These are phyloP conservation scores for Fraxinus albicans DNA, from an alignment of 305 asterid species.

Conservation along the genomic window DNA sequence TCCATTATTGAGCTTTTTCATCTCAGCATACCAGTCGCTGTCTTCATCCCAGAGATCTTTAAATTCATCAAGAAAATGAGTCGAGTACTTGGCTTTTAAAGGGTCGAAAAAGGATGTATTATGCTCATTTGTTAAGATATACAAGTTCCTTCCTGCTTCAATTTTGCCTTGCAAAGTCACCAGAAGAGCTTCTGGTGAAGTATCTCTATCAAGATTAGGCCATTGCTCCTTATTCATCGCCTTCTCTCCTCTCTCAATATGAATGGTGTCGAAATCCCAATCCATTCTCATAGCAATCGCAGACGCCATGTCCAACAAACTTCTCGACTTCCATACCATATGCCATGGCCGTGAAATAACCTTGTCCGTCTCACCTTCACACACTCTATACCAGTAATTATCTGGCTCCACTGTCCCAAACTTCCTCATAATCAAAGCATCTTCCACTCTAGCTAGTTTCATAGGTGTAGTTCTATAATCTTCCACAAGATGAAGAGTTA, in stretches of 20 bases:
- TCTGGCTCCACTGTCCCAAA: conserved; percentile 79
- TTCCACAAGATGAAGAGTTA: conserved; percentile 73
- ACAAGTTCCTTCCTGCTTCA: conserved; percentile 67
- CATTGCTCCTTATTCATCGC: conserved; percentile 54
- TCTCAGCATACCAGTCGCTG: conserved; percentile 74
- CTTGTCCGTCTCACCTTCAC: conserved; percentile 69
- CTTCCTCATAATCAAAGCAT: conserved; percentile 70
- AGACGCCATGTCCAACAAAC: conserved; percentile 61
- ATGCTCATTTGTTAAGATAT: conserved; percentile 60
- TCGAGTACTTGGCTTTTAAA: conserved; percentile 58
- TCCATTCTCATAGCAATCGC: conserved; percentile 60
- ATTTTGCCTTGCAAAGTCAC: conserved; percentile 45
- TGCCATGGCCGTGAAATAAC: conserved; percentile 73
- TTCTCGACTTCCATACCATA: conserved; percentile 63
- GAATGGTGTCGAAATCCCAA: conserved; percentile 74
- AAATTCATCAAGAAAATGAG: conserved; percentile 73
- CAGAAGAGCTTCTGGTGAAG: conserved; percentile 56
- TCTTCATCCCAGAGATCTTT: conserved; percentile 66
- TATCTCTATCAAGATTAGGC: conserved; percentile 73
- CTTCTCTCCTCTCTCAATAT: conserved; percentile 76
- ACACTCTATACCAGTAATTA: conserved; percentile 81
- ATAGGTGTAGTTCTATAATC: conserved; percentile 59
- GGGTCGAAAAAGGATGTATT: conserved; percentile 52
- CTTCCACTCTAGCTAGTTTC: conserved; percentile 56
- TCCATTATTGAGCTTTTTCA: conserved; percentile 54